Percentiles rank a stretch among this genome's conserved stretches.
Conservation (phyloP, 257 asterid genomes). For the Mitragyna speciosa region DNA sequence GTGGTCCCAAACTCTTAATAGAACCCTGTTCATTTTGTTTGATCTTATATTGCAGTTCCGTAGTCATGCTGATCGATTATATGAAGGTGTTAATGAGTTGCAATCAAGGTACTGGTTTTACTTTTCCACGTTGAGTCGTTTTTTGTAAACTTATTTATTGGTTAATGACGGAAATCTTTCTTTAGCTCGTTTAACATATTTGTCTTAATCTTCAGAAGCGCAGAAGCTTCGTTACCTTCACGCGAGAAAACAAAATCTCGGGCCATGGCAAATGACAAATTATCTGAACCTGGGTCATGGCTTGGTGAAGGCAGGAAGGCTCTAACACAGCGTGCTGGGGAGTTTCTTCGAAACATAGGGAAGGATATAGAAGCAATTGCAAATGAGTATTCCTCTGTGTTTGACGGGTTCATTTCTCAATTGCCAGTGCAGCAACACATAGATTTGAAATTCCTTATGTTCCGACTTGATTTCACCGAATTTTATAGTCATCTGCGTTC, state of each 20-base stretch:
- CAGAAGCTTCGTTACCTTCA: conserved; percentile 45
- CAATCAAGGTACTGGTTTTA: conserved; percentile 72
- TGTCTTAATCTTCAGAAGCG: conserved; percentile 48
- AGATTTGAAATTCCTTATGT: conserved; percentile 89
- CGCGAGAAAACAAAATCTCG: conserved; percentile 50
- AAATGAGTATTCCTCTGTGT: conserved; percentile 77
- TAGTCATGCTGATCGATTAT: conserved; percentile 86
- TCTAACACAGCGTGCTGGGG: conserved; percentile 77
- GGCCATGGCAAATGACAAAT: conserved; percentile 50
- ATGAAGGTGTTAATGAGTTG: conserved; percentile 90
- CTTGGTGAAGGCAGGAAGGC: conserved; percentile 97
- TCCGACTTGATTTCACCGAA: conserved; percentile 90
- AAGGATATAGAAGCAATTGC: conserved; percentile 75
- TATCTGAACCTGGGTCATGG: conserved; percentile 70
- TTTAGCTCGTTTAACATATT: neutral
- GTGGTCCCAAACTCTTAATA: conserved; percentile 71
- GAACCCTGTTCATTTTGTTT: conserved; percentile 67
- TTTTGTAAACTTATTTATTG: conserved; percentile 17
- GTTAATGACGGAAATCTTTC: conserved; percentile 1
- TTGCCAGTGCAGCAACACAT: conserved; percentile 85
- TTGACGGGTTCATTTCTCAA: conserved; percentile 85
- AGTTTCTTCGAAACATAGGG: conserved; percentile 69
- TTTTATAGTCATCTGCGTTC: conserved; percentile 71
- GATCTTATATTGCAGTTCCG: conserved; percentile 93
- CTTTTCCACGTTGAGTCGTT: conserved; percentile 5